Evolutionary conservation across 352 stramenopile genomes (phyloP).

Genomic region (Phytophthora aleatoria): DNA sequence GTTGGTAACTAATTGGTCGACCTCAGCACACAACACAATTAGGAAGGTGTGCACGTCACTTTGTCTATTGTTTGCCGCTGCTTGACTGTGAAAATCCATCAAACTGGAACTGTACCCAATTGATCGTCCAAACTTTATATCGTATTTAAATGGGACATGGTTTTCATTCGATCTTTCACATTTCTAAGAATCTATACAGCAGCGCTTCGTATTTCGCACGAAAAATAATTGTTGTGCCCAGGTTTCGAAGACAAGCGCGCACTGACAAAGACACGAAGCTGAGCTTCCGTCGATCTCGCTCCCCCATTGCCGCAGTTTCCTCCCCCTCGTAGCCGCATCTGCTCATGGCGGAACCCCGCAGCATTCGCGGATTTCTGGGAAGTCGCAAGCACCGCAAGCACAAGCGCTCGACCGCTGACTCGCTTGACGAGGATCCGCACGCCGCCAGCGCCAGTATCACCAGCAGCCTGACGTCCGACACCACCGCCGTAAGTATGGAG

Average conservation of each 20-base stretch:
- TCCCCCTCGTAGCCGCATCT: neutral
- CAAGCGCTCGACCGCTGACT: conserved; percentile 5
- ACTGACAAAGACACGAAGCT: conserved; percentile 27
- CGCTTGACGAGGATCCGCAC: conserved; percentile 5
- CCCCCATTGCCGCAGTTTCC: conserved; percentile 4
- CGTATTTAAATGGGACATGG: no score
- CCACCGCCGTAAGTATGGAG: conserved; percentile 47
- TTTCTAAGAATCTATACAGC: no score
- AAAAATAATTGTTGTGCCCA: neutral
- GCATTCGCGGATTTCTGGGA: conserved; percentile 35
- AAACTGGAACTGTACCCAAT: no score
- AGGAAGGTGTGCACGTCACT: no score
- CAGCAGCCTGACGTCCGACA: conserved; percentile 23
- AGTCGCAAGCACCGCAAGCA: conserved; percentile 19
- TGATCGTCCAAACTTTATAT: no score
- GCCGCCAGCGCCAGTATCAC: conserved; percentile 14
- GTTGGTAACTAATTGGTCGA: no score
- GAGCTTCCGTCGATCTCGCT: conserved; percentile 22
- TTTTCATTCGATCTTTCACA: neutral
- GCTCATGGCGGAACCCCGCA: conserved; percentile 15
- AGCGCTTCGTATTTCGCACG: neutral
- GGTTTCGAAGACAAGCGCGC: conserved; percentile 15
- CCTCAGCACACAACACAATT: no score
- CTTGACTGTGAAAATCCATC: no score
- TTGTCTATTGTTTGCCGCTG: no score